phyloP scores from a whole-genome alignment of 495 filamentous ascomycete species.

The Daldinia decipiens region DNA sequence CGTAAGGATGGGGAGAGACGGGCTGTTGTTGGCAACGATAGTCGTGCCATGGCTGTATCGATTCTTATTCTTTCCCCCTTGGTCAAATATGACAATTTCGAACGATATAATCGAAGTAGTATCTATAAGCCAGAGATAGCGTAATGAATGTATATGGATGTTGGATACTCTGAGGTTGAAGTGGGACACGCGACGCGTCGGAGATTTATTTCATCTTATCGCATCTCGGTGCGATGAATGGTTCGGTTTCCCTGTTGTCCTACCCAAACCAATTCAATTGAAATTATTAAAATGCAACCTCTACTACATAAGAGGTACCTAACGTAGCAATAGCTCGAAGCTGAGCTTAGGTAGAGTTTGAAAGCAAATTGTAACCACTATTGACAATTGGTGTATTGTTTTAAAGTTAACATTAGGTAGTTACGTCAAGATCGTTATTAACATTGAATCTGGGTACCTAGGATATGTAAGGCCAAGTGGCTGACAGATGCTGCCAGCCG shows the following conservation, averaged over 20 bases:
- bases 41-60: conserved; percentile 49
- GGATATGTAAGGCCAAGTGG: not conserved
- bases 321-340: not conserved
- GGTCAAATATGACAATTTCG: not conserved
- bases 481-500: not conserved
- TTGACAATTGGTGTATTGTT: not conserved
- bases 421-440: not conserved
- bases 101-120: not conserved
- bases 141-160: not conserved
- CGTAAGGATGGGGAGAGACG: conserved; percentile 62
- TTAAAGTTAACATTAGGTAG: too few relatives aligned
- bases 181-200: conserved; percentile 43
- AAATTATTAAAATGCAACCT: not conserved
- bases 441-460: too few relatives aligned
- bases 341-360: not conserved
- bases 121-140: not conserved
- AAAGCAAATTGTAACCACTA: not conserved
- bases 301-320: not conserved
- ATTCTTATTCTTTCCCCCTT: not conserved
- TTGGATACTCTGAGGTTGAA: conserved; percentile 10
- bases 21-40: conserved; percentile 58
- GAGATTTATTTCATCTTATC: conserved; percentile 5
- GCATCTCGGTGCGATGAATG: not conserved
- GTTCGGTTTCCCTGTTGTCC: not conserved
- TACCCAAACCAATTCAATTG: not conserved